Base-by-base conservation (phyloP, 1,284 basidiomycete species). In the Abortiporus biennis region DNA sequence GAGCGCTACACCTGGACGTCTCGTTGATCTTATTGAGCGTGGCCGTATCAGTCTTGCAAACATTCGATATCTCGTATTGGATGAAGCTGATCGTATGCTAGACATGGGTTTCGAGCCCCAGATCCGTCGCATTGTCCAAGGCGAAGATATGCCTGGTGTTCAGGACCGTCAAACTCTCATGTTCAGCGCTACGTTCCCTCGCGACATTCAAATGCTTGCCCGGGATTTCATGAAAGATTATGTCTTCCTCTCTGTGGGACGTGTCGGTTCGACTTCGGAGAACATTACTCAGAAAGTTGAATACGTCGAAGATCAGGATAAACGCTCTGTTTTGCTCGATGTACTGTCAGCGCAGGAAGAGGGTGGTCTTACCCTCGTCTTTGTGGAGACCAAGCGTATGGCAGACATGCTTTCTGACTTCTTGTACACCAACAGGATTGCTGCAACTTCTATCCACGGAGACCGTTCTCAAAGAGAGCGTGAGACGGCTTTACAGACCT, bases 51-150 rank as follows among this genome's bases (percentile, higher is more conserved):
- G 87, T 60, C 79, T 99, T 46, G 82, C 90, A 56, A 98, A 98
- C 69, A 87, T 99, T 67, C 87, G 91, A 56, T 99, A 96, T 70
- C 85, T 99, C 42, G 96, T 99, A 25, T 86, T 99, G 46, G 96
- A 99, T 59, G 96, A 99, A 72, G 96, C 95, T 48, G 96, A 99
- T 72, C 90, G 95, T 60, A 99, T 99, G 95, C 80, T 99, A 57
- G 95, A 99, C 74, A 99, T 99, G 95, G 95, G 95, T 88, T 99
- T 99, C 77, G 95, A 99, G 69, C 96, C 96, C 47, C 95, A 99
- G 69, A 99, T 99, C 59, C 83, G 95, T 51, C 80, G 93, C 39
- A 99, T 99, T 61, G 96, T 99, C 23, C 91, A 98, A 65, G 90
- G 90, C 51, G 93, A 95, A 60, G 96, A 99, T 66, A 99, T 99